These are phyloP conservation scores for Lenzites betulinus DNA, from an alignment of 768 basidiomycete species.

Conservation along the genomic window DNA sequence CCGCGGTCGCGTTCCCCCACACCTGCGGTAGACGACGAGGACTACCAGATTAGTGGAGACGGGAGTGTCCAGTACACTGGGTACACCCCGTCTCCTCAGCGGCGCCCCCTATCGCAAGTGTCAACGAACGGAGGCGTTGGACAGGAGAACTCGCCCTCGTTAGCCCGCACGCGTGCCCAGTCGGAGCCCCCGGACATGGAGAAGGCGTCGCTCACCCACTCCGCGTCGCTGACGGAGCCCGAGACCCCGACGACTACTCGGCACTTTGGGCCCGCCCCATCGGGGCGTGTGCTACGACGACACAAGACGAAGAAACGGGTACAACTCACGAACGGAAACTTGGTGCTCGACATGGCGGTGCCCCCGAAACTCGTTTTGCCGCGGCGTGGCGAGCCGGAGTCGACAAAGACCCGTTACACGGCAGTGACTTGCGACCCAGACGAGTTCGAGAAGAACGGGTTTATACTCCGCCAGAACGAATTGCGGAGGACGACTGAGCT, in stretches of 20 bases:
- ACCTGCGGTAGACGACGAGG: slow-evolving; percentile 72
- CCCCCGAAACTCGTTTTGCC: slow-evolving; percentile 84
- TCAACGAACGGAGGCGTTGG: slow-evolving; percentile 15
- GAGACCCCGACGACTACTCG: slow-evolving; percentile 58
- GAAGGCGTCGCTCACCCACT: slow-evolving; percentile 21
- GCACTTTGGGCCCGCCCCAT: slow-evolving; percentile 88
- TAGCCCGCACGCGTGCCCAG: slow-evolving; percentile 11
- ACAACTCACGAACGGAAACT: slow-evolving; percentile 82
- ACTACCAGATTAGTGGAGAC: slow-evolving; percentile 60
- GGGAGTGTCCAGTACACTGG: slow-evolving; percentile 58
- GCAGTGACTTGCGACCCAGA: slow-evolving; percentile 95
- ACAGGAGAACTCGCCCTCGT: not conserved
- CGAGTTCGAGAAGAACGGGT: slow-evolving; percentile 82
- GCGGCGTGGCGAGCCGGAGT: slow-evolving; percentile 69
- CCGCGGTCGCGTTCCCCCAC: slow-evolving; percentile 78
- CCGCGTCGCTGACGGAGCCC: slow-evolving; percentile 17
- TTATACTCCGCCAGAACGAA: slow-evolving; percentile 84
- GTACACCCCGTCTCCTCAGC: slow-evolving; percentile 18
- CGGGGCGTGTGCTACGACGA: slow-evolving; percentile 74
- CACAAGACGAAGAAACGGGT: slow-evolving; percentile 79
- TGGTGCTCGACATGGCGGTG: slow-evolving; percentile 82
- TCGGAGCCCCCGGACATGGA: slow-evolving; percentile 20
- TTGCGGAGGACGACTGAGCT: slow-evolving; percentile 81
- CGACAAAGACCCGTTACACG: slow-evolving; percentile 74
- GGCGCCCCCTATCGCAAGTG: slow-evolving; percentile 12